Base-by-base conservation (phyloP, 2,329 filamentous ascomycete species). In the Aspergillus costaricaensis region DNA sequence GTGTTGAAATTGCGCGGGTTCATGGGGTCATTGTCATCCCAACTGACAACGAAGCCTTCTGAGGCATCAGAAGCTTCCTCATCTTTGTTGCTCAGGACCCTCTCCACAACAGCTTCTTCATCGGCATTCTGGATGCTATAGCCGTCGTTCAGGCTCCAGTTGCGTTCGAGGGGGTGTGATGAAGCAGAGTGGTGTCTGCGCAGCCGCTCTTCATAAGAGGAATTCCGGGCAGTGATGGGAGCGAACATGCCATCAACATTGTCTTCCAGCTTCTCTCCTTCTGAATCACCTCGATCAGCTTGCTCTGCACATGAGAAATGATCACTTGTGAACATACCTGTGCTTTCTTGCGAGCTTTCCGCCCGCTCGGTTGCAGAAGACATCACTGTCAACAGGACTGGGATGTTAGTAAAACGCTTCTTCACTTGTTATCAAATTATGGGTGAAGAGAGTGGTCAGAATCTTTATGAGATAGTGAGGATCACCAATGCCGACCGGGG, bases 1-100 rank as follows among this genome's bases (percentile, higher is more conserved):
- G 75, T 82, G 15, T 76, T 78, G 79, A 91, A 87, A 72, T 85
- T 91, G 60, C 89, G 86, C 0, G 93, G 93, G 68, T 88, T 90
- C 75, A 86, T 73, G 0, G 90, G 88, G 72, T 97, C 93, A 51
- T 81, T 77, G 60, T 92, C 86, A 41, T 94, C 89, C 85, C 90
- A 97, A 6, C 76, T 76, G 19, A 98, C 92, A 62, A 91, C 84
- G 68, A 86, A 93, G 2, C 62, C 65, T 60, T 70, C 63, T 2
- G 59, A 68, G 25, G 63, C 69, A 38, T 62, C 69, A 10, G 61
- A 63, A 49, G 69, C 70, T 12, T 62, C 57, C 8, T 53, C 58
- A 43, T 69, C 60, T 8, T 61, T 52, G 3, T 61, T 57, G 43
- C 66, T 48, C 8, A 43, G 43, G 7, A 50, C 25, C 17, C 49